Base-by-base conservation (phyloP, 2,329 filamentous ascomycete species). In the Talaromyces sp. region DNA sequence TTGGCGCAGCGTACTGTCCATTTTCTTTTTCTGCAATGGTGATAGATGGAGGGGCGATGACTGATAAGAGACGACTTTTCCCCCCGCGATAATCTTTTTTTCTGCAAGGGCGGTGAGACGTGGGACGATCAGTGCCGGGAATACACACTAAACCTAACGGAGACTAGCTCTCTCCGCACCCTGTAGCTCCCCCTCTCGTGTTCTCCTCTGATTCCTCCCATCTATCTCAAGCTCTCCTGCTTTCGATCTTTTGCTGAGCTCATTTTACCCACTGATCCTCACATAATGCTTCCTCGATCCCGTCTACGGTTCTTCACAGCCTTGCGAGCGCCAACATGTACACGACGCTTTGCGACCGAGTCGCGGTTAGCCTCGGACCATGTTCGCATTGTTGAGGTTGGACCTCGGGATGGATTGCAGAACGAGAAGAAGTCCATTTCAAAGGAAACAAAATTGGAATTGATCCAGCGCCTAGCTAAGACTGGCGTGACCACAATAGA, bases 321-420 rank as follows among this genome's bases (percentile, higher is more conserved):
- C 30, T 46, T 69, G 27, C 64, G 65, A 20, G 50, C 57, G 30
- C 53, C 62, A 49, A 47, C 56, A 19, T 51, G 52, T 22, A 47
- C 51, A 40, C 70, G 73, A 43, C 60, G 64, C 47, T 69, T 69
- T 60, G 63, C 73, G 47, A 75, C 72, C 49, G 72, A 75, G 58
- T 68, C 70, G 64, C 70, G 70, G 67, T 65, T 71, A 66, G 66
- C 70, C 43, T 73, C 76, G 64, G 77, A 78, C 58, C 75, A 78
- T 64, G 78, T 81, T 52, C 76, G 77, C 58, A 77, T 82, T 59
- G 75, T 82, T 19, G 80, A 82, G 69, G 80, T 82, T 27, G 78
- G 80, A 3, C 76, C 80, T 48, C 72, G 80, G 54, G 80, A 82
- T 69, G 80, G 80, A 14, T 67, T 82, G 41, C 80, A 82, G 62